phyloP scores from a whole-genome alignment of 495 filamentous ascomycete genomes.

The Penicillium paradoxum region DNA sequence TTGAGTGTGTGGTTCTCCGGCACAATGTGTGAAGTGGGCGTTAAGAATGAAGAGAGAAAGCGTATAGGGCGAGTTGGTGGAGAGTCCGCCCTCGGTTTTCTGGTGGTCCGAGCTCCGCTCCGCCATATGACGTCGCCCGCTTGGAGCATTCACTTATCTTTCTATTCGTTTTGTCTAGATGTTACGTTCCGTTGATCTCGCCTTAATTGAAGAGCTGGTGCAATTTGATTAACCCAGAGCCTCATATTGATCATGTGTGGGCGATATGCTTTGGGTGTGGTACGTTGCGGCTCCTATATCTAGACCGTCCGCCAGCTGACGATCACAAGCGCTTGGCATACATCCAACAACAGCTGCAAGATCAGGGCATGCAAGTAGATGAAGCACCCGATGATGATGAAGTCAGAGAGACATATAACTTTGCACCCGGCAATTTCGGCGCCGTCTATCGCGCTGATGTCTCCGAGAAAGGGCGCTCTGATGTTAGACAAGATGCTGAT shows the following conservation, averaged over 20 bases:
- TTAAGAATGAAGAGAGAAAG: background rate
- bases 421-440: constrained; percentile 82
- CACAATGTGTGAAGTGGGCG: background rate
- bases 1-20: background rate
- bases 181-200: background rate
- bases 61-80: background rate
- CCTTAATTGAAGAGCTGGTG: background rate
- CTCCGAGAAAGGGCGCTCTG: constrained; percentile 44
- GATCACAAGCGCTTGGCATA: constrained; percentile 50
- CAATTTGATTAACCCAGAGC: background rate
- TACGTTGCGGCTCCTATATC: constrained; percentile 36
- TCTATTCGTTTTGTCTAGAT: background rate
- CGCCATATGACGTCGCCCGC: constrained; percentile 28
- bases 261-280: constrained; percentile 74
- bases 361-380: constrained; percentile 70
- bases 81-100: constrained; percentile 22
- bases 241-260: constrained; percentile 63
- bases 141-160: background rate
- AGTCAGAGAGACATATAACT: constrained; percentile 81
- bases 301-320: constrained; percentile 9
- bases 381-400: constrained; percentile 71
- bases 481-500: constrained; percentile 23
- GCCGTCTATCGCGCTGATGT: constrained; percentile 79
- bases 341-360: constrained; percentile 64
- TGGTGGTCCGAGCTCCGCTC: constrained; percentile 25